Evolutionary conservation across 495 filamentous ascomycete genomes (phyloP), one percentile per base, ranked within the genome.

Genomic region (Trichoderma gamsii): DNA sequence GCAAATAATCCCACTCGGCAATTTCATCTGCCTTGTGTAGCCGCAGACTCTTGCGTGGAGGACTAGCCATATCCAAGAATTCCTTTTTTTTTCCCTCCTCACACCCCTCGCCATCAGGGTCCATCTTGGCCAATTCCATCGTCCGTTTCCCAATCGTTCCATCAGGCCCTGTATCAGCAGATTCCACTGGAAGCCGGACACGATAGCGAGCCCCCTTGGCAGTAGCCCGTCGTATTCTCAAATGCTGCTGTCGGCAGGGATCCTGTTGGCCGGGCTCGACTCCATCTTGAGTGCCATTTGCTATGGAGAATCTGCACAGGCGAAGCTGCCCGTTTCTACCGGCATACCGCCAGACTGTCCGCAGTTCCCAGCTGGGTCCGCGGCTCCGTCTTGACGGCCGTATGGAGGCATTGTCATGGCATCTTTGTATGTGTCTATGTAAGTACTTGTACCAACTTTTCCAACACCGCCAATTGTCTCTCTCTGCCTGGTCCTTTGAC

Each of bases 261-360:
- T 38, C 35, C 35, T 38, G 35, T 9, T 38, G 35, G 35, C 5
- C 27, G 13, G 56, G 12, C 56, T 61, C 27, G 56, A 32, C 56
- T 61, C 56, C 56, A 61, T 61, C 25, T 23, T 32, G 56, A 61
- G 56, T 13, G n/a, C n/a, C 56, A 18, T 32, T 61, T 61, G 11
- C 16, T 61, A 61, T 61, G 56, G 56, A 32, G 25, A 61, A 61
- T 23, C 56, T 61, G 56, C 56, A 61, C 25, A 61, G 56, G 56
- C 51, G 56, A 61, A 61, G 56, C 56, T 18, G 25, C 16, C 56
- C 56, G 56, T 61, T 61, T 61, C 56, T 32, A 7, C 56, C 56
- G 56, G 56, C 56, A 61, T 61, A 61, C 56, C 56, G 56, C 56
- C 56, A 61, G 27, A 61, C 56, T 4, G 56, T 32, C 56, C 27